Evolutionary conservation across 371 early-diverging fungal species (phyloP), one percentile per base, ranked within the genome.

Genomic region (Polyrhizophydium stewartii): DNA sequence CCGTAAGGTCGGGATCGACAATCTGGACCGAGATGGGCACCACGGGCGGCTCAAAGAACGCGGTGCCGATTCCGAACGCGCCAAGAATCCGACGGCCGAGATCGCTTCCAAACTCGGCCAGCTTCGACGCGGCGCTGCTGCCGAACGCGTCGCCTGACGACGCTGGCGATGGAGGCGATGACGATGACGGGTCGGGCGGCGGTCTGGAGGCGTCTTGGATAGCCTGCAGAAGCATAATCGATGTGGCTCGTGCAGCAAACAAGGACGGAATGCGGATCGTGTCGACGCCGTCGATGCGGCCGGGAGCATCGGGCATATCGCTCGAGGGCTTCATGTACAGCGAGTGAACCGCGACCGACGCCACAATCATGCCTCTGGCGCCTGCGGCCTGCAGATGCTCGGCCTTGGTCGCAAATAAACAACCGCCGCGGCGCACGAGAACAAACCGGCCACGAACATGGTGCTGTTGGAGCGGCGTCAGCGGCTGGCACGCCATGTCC

Each of bases 331-430:
- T 55, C 30, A 35, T 35, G n/a, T 57, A 25, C n/a, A 74, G 21
- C 16, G 40, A 22, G 19, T 35, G 27, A 0, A 63, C 67, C 7
- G 52, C 47, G 31, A 66, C 31, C 21, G 52, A 59, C 2, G 57
- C 63, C 2, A 79, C 63, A 9, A 72, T 37, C 16, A 79, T 35
- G 12, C 64, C 77, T 24, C 58, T 63, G 0, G 75, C 79, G 7
- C 82, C 82, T 1, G 76, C 76, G 16, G 37, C 38, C 60, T 74
- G 63, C 1, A 75, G 75, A 43, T 49, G 41, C 16, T 47, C 25
- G 1, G 67, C 68, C 59, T 81, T 81, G 30, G 66, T 70, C 1
- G 64, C 53, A 62, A 81, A 81, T 24, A 60, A 38, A 59, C 82
- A 81, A 6, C 61, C 66, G 1, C 79, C 79, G 24, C 82, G 70